Conservation (phyloP, 257 asterid genomes). For the Dorcoceras hygrometricum region DNA sequence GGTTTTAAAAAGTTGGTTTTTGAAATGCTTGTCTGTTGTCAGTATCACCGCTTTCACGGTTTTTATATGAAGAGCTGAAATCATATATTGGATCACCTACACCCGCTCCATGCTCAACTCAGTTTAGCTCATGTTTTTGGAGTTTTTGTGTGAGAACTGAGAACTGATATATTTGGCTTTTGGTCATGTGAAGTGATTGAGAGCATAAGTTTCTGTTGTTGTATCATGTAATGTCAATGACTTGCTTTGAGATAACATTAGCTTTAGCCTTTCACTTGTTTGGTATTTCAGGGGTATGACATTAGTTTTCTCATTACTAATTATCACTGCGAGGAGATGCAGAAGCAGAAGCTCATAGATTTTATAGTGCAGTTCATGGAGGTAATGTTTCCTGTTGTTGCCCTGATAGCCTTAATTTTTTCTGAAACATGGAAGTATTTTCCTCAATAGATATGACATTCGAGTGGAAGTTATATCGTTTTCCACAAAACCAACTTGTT, state of each 20-base stretch:
- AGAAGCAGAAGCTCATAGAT: conserved; percentile 92
- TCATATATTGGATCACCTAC: no score
- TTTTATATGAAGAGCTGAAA: neutral
- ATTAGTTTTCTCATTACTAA: conserved; percentile 93
- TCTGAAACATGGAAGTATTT: neutral
- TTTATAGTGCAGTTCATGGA: conserved; percentile 98
- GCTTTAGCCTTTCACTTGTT: conserved; percentile 14
- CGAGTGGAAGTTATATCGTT: no score
- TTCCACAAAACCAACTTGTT: no score
- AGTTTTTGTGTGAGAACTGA: neutral
- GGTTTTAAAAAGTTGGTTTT: neutral
- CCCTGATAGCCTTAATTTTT: conserved; percentile 12
- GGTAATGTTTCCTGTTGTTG: conserved; percentile 43
- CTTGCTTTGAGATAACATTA: neutral
- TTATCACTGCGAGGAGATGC: conserved; percentile 98
- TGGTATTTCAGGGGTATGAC: conserved; percentile 91
- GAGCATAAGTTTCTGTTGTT: conserved; percentile 14
- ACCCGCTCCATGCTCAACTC: no score
- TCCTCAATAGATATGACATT: neutral
- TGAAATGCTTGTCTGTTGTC: neutral
- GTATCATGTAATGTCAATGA: neutral
- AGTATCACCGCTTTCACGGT: neutral
- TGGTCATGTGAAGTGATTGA: conserved; percentile 3
- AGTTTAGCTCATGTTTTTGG: neutral
- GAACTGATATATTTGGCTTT: conserved; percentile 11